These are phyloP conservation scores for Coemansia sp. DNA, from an alignment of 192 early-diverging fungal genomes.

Conservation along the genomic window DNA sequence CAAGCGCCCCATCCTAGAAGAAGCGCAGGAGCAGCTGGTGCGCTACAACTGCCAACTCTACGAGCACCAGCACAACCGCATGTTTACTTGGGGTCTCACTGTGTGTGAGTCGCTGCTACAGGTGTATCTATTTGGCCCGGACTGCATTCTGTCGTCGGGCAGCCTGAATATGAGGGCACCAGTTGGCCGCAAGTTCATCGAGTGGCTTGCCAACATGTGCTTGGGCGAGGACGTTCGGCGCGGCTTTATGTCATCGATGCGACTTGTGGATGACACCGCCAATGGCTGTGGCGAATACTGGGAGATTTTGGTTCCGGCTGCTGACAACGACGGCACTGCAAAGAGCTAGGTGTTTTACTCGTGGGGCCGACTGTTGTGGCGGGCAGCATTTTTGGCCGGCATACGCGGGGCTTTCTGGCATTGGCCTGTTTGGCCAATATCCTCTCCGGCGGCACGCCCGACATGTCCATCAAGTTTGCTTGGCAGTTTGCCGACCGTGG, in stretches of 20 bases:
- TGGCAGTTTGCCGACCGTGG: constrained; percentile 1
- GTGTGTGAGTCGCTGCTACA: neutral
- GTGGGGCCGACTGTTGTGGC: neutral
- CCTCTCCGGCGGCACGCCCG: neutral
- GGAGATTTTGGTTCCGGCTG: neutral
- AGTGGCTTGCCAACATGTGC: constrained; percentile 6
- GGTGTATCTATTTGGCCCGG: neutral
- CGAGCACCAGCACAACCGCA: neutral
- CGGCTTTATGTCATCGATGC: constrained; percentile 3
- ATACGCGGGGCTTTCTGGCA: constrained; percentile 14
- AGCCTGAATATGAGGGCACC: no score
- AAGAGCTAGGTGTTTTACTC: neutral
- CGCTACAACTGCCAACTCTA: neutral
- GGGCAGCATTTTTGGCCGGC: constrained; percentile 1
- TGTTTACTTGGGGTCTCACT: neutral
- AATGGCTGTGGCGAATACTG: neutral
- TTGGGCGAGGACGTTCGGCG: neutral
- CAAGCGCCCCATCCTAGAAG: no score
- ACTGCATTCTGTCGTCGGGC: neutral
- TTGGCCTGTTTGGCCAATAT: no score
- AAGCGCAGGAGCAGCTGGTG: no score
- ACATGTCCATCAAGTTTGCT: constrained; percentile 9
- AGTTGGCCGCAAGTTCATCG: neutral
- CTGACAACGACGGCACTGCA: neutral
- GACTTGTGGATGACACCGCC: neutral